Evolutionary conservation across 2,329 filamentous ascomycete species (phyloP).

Genomic region (Colletotrichum sp.): DNA sequence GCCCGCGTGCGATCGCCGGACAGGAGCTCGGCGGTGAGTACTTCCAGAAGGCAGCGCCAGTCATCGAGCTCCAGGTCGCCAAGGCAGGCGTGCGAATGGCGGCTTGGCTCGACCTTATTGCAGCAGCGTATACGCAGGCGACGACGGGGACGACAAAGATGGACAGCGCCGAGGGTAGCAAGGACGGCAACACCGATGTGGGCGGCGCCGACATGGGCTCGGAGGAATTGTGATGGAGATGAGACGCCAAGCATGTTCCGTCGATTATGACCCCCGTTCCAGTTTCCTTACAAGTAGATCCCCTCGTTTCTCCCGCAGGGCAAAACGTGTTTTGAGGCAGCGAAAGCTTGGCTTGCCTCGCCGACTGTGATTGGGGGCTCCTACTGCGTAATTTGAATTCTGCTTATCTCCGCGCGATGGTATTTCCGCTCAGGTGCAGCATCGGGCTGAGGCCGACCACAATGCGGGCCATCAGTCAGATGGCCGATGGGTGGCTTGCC

Average conservation of each 20-base stretch:
- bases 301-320: slow-evolving; percentile 3
- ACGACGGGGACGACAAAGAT: not conserved
- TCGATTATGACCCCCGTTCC: not conserved
- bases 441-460: not conserved
- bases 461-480: not conserved
- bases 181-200: not conserved
- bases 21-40: slow-evolving; percentile 69
- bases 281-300: slow-evolving; percentile 6
- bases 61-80: slow-evolving; percentile 71
- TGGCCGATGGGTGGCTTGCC: not conserved
- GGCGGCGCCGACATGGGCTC: not conserved
- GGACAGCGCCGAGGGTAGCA: not conserved
- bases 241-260: slow-evolving; percentile 13
- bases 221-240: slow-evolving; percentile 14
- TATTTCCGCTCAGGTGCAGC: not conserved
- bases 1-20: slow-evolving; percentile 59
- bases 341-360: not conserved
- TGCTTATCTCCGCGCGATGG: not conserved
- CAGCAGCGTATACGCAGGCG: slow-evolving; percentile 33
- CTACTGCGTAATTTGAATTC: not conserved
- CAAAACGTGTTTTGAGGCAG: slow-evolving; percentile 15
- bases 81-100: slow-evolving; percentile 73
- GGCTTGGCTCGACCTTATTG: slow-evolving; percentile 70
- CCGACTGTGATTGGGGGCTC: not conserved
- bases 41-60: slow-evolving; percentile 66